Evolutionary conservation across 257 asterid species (phyloP), one percentile per base, ranked within the genome.

Genomic region (Solanum arcanum): DNA sequence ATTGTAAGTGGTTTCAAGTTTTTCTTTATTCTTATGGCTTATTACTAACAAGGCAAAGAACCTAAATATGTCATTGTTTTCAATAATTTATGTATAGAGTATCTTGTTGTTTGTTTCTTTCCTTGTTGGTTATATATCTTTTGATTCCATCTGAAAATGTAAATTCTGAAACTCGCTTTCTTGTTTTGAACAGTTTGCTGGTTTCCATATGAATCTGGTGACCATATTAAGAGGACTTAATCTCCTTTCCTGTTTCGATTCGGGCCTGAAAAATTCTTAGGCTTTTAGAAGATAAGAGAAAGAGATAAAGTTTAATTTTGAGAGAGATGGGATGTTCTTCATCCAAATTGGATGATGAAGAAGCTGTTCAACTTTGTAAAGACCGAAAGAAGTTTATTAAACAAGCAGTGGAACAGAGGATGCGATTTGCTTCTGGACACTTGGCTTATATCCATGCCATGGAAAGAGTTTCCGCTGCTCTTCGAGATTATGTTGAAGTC

Each of bases 311-410:
- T 60, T 52, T 37, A 35, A 86, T 49, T 56, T 31, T 81, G 75
- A 59, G 46, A 87, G 94, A 92, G 83, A 95, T 97, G 99, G 99
- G 99, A 91, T 97, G 99, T 89, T 97, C 99, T 70, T 87, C 93
- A 44, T 97, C 99, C 21, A 97, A 95, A 89, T 89, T 97, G 92
- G 99, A 97, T 88, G 94, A 95, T 89, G 99, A 95, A 91, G 99
- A 96, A 81, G 94, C 95, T 11, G 97, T 97, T 83, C 93, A 90
- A 92, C 96, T 97, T 82, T 97, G 99, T 86, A 94, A 94, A 90
- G 98, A 97, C 86, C 88, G 99, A 25, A 97, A 94, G 91, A 95
- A 92, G 88, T 95, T 94, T 93, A 97, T 97, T 52, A 92, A 91
- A 88, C 95, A 95, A 92, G 99, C 99, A 21, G 97, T 97, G 66